Base-by-base conservation (phyloP, 1,284 basidiomycete genomes). In the Fomitopsis palustris region DNA sequence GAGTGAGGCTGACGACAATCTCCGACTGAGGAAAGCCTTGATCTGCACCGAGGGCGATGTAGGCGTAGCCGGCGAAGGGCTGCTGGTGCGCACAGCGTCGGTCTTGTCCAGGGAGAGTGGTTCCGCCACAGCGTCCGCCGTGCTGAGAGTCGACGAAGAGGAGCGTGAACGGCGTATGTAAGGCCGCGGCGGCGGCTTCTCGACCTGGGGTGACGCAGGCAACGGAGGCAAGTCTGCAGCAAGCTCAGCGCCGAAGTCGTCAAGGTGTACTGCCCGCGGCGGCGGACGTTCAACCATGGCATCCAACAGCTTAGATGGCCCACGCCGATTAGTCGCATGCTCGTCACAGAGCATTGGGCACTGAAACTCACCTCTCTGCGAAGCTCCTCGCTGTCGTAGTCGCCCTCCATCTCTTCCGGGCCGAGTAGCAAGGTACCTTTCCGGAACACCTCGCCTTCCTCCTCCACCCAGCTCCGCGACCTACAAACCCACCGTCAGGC, bases 381-480 rank as follows among this genome's bases (percentile, higher is more conserved):
- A 55, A 96, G 75, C 51, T 92, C 88, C 67, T 94, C 92, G 0
- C 91, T 88, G n/a, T 85, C 88, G 66, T 88, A 91, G 71, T 88
- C 90, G 25, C 85, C 86, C 72, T 92, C 92, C 83, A 94, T 90
- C 69, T 93, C 92, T 62, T 90, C 92, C 4, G 88, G 87, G 0
- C 90, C 88, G 10, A 96, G 78, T 12, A 93, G 79, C 1, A 86
- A 87, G 1, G 81, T 82, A 0, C 95, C 94, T 70, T 95, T 95
- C 54, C 95, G 80, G 77, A 98, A 98, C 33, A 97, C 88, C 73
- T 97, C 95, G 1, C 92, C 93, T 68, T 94, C 93, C 68, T 95
- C 93, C 64, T 87, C 90, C 0, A 95, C 88, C 88, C 90, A 92
- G 56, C 79, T 86, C 64, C 83, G 81, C 41, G 88, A 91, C 56